A percentile compares a stretch with the other conserved stretches of the same genome.
Evolutionary conservation across 2,329 filamentous ascomycete species (phyloP).

Genomic region (Xylariaceae sp.): DNA sequence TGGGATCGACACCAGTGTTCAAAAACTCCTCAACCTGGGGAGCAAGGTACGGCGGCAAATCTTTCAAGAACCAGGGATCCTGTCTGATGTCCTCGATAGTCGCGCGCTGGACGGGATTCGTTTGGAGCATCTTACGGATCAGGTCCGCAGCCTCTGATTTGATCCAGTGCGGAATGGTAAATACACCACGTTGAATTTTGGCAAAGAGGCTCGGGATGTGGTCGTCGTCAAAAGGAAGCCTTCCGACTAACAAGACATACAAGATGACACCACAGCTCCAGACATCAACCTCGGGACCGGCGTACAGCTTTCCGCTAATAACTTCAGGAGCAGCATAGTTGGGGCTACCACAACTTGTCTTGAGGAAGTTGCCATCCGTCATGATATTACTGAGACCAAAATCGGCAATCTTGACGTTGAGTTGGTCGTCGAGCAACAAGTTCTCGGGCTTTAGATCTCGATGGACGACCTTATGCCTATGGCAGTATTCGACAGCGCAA

Average conservation of each 20-base stretch:
- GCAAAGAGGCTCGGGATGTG: slow-evolving; percentile 97
- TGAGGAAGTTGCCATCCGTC: slow-evolving; percentile 99
- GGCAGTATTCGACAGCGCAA: slow-evolving; percentile 97
- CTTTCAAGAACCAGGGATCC: slow-evolving; percentile 92
- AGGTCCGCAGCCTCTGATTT: slow-evolving; percentile 80
- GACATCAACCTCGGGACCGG: slow-evolving; percentile 95
- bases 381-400: slow-evolving; percentile 99
- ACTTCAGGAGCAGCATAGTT: slow-evolving; percentile 99
- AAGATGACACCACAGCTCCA: slow-evolving; percentile 97
- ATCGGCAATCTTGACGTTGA: slow-evolving; percentile 99
- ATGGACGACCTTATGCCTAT: slow-evolving; percentile 98
- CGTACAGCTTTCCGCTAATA: slow-evolving; percentile 96
- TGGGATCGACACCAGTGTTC: slow-evolving; percentile 92
- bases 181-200: slow-evolving; percentile 95
- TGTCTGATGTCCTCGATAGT: slow-evolving; percentile 92
- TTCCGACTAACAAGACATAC: slow-evolving; percentile 80
- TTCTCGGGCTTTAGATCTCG: slow-evolving; percentile 98
- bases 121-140: slow-evolving; percentile 92
- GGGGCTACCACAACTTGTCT: slow-evolving; percentile 96
- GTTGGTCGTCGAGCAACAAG: slow-evolving; percentile 88
- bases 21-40: slow-evolving; percentile 90
- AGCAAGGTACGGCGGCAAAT: slow-evolving; percentile 85
- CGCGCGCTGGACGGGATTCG: slow-evolving; percentile 92
- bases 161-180: slow-evolving; percentile 90
- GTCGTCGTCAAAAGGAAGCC: slow-evolving; percentile 95